These are phyloP conservation scores for Plasmodium gallinaceum DNA, from an alignment of 169 alveolate species.

Conservation along the genomic window DNA sequence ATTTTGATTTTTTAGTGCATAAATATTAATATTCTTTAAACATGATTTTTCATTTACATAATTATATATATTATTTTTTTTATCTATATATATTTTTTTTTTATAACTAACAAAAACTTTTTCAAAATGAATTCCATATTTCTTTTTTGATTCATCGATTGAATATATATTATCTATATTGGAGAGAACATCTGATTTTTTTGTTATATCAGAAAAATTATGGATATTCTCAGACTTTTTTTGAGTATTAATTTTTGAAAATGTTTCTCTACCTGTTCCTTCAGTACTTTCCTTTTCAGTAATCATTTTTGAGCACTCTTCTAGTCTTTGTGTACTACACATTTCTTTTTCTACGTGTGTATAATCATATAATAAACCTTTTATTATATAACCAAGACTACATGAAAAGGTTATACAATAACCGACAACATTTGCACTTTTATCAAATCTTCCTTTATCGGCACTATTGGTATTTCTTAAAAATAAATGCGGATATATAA, in stretches of 20 bases:
- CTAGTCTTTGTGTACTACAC: constrained; percentile 78
- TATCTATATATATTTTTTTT: constrained; percentile 32
- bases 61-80: constrained; percentile 20
- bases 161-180: background rate
- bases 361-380: constrained; percentile 48
- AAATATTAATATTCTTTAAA: constrained; percentile 77
- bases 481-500: constrained; percentile 40
- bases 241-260: background rate
- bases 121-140: constrained; percentile 64
- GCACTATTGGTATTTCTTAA: background rate
- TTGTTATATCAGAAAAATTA: background rate
- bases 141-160: background rate
- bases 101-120: constrained; percentile 71
- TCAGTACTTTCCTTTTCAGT: constrained; percentile 1
- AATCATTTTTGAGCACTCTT: constrained; percentile 43
- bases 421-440: constrained; percentile 1
- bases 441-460: background rate
- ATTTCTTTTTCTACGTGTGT: constrained; percentile 79
- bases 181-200: background rate
- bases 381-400: constrained; percentile 33
- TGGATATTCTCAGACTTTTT: background rate
- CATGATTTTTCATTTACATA: constrained; percentile 76
- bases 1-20: constrained; percentile 80
- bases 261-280: background rate
- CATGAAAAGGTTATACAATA: constrained; percentile 68